Base-by-base conservation (phyloP, 2,329 filamentous ascomycete species). In the Lecanicillium sp. region DNA sequence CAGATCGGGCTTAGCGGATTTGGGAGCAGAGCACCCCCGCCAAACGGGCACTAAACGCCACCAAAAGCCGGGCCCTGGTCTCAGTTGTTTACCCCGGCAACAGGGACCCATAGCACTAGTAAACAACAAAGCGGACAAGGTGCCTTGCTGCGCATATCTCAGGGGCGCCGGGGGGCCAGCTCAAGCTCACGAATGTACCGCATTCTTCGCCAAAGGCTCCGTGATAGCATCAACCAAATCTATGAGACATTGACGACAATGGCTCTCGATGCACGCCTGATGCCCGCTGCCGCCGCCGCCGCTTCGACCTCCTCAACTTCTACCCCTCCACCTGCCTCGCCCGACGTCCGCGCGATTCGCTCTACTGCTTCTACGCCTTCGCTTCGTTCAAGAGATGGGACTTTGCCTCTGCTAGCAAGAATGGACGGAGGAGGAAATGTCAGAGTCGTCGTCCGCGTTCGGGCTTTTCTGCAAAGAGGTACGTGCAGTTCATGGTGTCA, bases 351-450 rank as follows among this genome's bases (percentile, higher is more conserved):
- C 36, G 45, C 64, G 30, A 60, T 75, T 43, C 68, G 65, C 52
- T 88, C 84, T 15, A 81, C 77, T 40, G 85, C 85, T 35, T 89
- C 85, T 39, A 89, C 83, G 42, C 85, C 85, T 27, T 88, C 84
- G 18, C 65, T 90, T 52, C 76, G 85, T 44, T 83, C 83, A 29
- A 76, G 79, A 56, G 82, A 87, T 65, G 77, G 77, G 36, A 75
- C 74, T n/a, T 61, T 79, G 29, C 72, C 77, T 18, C 60, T 73
- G 43, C 67, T 70, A 51, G 66, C 67, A 49, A 71, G 66, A 56
- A 72, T 73, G 68, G 69, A 79, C 54, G 58, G 72, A 46, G 83
- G 79, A 45, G 84, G 84, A 41, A 92, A 92, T 61, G 86, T 92
- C 43, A 75, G 79, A 51, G 86, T 92, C 19, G 86, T 90, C 20